Evolutionary conservation across 192 early-diverging fungal genomes (phyloP), one percentile per base, ranked within the genome.

Genomic region (Paraglomus brasilianum): DNA sequence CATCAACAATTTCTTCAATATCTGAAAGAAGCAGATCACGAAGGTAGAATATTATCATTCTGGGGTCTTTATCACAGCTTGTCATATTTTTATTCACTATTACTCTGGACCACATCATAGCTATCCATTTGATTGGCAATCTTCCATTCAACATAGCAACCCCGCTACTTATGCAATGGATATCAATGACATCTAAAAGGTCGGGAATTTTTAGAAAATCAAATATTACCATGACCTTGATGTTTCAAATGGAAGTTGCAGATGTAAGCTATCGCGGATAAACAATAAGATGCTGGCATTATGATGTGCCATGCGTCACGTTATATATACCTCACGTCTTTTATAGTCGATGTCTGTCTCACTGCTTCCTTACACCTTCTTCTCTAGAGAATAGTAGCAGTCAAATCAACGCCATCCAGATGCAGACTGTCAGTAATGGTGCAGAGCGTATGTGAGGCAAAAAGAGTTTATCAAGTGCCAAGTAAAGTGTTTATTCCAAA

Each of bases 171-270:
- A 66, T 88, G 36, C 89, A 91, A 77, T 91, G 88, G 87, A 77
- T 93, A 45, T 82, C 87, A 52, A 72, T 80, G 79, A 74, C 87
- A 64, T 75, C 82, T 1, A 49, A 67, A 8, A 66, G 53, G 36
- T 63, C 85, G 47, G 91, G 91, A 0, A 77, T 93, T 21, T 93
- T 93, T 57, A 74, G 77, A 7, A 51, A 70, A 19, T 51, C 69
- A 11, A 48, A 78, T 14, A 78, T 80, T 9, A 81, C 81, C 21
- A 91, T 93, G 90, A 86, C 90, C 19, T 75, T 93, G 19, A 93
- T 93, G 91, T 93, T 93, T 74, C 91, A 93, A 75, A 86, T 86
- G 56, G 91, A 93, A 69, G 90, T 93, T 13, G 91, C 81, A 21
- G 74, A 85, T 49, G 81, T 81, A 66, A 68, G 70, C 64, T n/a